phyloP scores from a whole-genome alignment of 179 eudicot species.

The Silene vulgaris region DNA sequence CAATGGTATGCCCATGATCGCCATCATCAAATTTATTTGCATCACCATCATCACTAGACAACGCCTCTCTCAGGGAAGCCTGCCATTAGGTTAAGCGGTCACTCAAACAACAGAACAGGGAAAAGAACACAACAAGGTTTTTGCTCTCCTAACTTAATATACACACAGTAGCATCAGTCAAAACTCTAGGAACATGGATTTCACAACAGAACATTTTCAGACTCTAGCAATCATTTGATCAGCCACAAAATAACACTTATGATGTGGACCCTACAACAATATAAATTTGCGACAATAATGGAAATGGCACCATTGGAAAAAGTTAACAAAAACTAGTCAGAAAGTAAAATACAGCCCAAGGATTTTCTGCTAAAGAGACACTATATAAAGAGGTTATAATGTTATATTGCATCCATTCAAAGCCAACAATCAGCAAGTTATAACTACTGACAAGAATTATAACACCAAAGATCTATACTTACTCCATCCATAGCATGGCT shows the following conservation, averaged over 20 bases:
- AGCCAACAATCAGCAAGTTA: background rate
- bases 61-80: constrained; percentile 46
- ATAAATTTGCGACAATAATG: background rate
- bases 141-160: background rate
- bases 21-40: constrained; percentile 34
- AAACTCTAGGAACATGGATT: background rate
- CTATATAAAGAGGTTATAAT: background rate
- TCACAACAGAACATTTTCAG: background rate
- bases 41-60: constrained; percentile 36
- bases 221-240: background rate
- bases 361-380: background rate
- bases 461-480: constrained; percentile 21
- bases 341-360: background rate
- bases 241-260: background rate
- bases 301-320: background rate
- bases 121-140: constrained; percentile 1
- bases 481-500: constrained; percentile 47
- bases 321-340: background rate
- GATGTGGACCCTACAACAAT: background rate
- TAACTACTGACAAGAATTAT: background rate
- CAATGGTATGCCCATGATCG: constrained; percentile 34
- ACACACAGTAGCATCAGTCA: background rate
- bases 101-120: constrained; percentile 10
- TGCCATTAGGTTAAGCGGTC: constrained; percentile 25
- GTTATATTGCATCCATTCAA: background rate